Conservation (phyloP, 1,139 yeast species). For the Pneumocystis canis region DNA sequence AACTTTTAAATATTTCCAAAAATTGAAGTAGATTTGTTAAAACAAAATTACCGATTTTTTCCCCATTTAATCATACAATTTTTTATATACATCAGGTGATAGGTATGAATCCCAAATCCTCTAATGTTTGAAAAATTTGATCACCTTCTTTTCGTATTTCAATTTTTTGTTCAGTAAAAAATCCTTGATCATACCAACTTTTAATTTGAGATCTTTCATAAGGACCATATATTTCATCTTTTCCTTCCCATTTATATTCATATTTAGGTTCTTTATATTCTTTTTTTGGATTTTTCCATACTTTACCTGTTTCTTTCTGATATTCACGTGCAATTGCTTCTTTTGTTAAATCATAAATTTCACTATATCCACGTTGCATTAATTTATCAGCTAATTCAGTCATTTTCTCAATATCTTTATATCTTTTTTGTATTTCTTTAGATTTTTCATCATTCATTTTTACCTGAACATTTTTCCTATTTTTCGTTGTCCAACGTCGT, state of each 20-base stretch:
- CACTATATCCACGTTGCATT: conserved; percentile 27
- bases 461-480: conserved; percentile 9
- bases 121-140: not conserved
- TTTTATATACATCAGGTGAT: not conserved
- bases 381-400: conserved; percentile 41
- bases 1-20: not conserved
- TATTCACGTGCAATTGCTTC: conserved; percentile 48
- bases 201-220: conserved; percentile 40
- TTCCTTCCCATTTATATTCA: conserved; percentile 50
- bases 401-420: conserved; percentile 18
- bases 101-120: not conserved
- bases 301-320: conserved; percentile 37
- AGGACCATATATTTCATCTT: conserved; percentile 43
- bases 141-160: not conserved
- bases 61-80: not conserved
- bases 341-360: conserved; percentile 40
- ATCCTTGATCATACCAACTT: conserved; percentile 41
- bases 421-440: conserved; percentile 10
- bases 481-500: conserved; percentile 12
- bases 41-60: not conserved
- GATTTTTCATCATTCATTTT: conserved; percentile 10
- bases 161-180: conserved; percentile 26
- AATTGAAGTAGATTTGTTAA: too few species aligned
- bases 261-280: conserved; percentile 31
- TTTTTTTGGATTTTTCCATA: conserved; percentile 17